Conservation (phyloP, 805 yeast species). For the Candida nanaspora region DNA sequence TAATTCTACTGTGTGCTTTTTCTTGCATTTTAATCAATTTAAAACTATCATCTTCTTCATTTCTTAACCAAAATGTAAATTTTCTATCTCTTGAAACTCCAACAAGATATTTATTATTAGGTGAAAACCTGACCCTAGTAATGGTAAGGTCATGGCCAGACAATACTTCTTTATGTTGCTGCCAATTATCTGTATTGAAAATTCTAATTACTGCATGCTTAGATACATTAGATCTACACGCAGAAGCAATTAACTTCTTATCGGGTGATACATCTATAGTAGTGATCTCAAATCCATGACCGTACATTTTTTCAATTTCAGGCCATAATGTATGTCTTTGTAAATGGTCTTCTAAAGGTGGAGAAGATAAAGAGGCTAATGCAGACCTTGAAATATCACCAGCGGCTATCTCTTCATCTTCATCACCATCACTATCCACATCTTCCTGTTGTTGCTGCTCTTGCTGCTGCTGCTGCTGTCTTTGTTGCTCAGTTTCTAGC, state of each 20-base stretch:
- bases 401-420: constrained; percentile 29
- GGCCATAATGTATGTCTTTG: constrained; percentile 94
- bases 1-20: constrained; percentile 84
- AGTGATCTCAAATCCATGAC: constrained; percentile 94
- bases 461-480: constrained; percentile 23
- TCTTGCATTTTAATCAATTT: constrained; percentile 27
- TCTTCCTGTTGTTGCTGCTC: constrained; percentile 33
- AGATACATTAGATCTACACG: constrained; percentile 82
- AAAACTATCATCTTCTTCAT: constrained; percentile 16
- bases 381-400: constrained; percentile 38
- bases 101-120: constrained; percentile 53
- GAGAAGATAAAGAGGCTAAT: constrained; percentile 38
- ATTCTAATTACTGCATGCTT: constrained; percentile 82
- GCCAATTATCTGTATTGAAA: constrained; percentile 50
- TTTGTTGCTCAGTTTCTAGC: constrained; percentile 34
- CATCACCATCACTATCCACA: constrained; percentile 33
- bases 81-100: constrained; percentile 88
- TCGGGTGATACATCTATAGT: constrained; percentile 67
- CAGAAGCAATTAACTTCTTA: constrained; percentile 64
- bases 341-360: constrained; percentile 86
- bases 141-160: constrained; percentile 78
- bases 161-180: constrained; percentile 58
- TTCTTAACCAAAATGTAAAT: constrained; percentile 64
- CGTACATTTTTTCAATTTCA: constrained; percentile 88
- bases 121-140: constrained; percentile 73